Evolutionary conservation across 2,329 filamentous ascomycete species (phyloP), one percentile per base, ranked within the genome.

Genomic region (Aspergillus aculeatinus): DNA sequence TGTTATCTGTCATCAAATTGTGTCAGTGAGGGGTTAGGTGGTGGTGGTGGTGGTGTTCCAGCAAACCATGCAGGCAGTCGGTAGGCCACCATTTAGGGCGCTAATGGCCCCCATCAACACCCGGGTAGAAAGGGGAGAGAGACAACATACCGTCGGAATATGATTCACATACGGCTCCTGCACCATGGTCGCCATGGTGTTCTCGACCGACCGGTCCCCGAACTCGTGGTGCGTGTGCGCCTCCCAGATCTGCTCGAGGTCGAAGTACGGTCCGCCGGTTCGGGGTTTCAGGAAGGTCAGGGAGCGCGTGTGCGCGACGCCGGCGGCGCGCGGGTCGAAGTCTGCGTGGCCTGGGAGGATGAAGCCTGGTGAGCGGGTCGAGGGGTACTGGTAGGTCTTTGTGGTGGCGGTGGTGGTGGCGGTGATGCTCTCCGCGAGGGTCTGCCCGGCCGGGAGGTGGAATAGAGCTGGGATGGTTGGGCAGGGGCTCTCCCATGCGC

Each of bases 141-240:
- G 6, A 31, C 5, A 2, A 31, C 82, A 78, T 67, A 87, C 81
- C 0, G 89, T 91, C 0, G 89, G 87, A 2, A 92, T 80, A 69
- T 92, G 88, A 69, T 92, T 92, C 1, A 93, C 89, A 68, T 92
- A 92, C 1, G 89, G 90, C 71, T 91, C 86, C 51, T 87, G 81
- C 1, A 92, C 89, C 89, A 93, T 92, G 0, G 89, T 92, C n/a
- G 81, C 81, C 89, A 93, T 92, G 0, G 89, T 93, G 64, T 86
- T 84, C 62, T 86, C 85, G 0, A 91, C 89, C 2, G 85, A 85
- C 11, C 89, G 82, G 58, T 87, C 85, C 1, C 74, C 85, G 70
- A 93, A 93, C 70, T 92, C 89, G 65, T 83, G 89, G 48, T 82
- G 81, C 0, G 87, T 89, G 71, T 94, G 89, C 73, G 92, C 89